phyloP scores from a whole-genome alignment of 1,284 basidiomycete species.

The Ustilago vetiveriae region DNA sequence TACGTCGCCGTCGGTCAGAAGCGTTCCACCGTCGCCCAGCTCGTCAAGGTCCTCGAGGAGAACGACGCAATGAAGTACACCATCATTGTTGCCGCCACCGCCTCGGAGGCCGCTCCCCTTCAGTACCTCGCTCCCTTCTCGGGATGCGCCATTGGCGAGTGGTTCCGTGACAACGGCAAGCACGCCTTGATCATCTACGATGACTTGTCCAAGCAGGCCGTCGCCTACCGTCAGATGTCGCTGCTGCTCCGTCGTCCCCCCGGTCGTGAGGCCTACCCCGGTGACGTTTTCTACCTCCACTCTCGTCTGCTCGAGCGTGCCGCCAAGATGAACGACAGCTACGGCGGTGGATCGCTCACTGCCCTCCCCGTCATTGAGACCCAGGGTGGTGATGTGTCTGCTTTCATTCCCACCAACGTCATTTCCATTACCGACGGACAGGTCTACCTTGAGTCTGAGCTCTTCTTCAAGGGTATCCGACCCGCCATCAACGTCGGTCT shows the following conservation, averaged over 20 bases:
- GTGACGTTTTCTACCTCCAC: slow-evolving; percentile 99
- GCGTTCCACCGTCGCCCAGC: slow-evolving; percentile 98
- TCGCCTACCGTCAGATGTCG: slow-evolving; percentile 99
- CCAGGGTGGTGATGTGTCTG: slow-evolving; percentile 99
- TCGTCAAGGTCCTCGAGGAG: slow-evolving; percentile 98
- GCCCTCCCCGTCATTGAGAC: slow-evolving; percentile 99
- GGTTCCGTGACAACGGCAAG: slow-evolving; percentile 99
- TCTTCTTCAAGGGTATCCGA: slow-evolving; percentile 99
- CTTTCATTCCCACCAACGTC: slow-evolving; percentile 71
- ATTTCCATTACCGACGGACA: slow-evolving; percentile 67
- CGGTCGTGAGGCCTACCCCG: slow-evolving; percentile 99
- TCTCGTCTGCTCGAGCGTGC: slow-evolving; percentile 99
- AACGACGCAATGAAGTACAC: slow-evolving; percentile 99
- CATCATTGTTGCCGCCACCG: slow-evolving; percentile 97
- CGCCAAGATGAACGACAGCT: slow-evolving; percentile 98
- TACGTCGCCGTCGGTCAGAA: slow-evolving; percentile 99
- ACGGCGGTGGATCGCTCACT: slow-evolving; percentile 97
- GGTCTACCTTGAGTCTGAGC: slow-evolving; percentile 68
- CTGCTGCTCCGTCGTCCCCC: slow-evolving; percentile 98
- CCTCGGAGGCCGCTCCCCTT: slow-evolving; percentile 96
- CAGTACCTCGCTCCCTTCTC: slow-evolving; percentile 99
- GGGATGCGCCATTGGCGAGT: slow-evolving; percentile 99
- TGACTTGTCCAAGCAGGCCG: slow-evolving; percentile 99
- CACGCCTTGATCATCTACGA: slow-evolving; percentile 97
- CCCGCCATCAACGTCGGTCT: slow-evolving; percentile 99